Evolutionary conservation across 257 asterid species (phyloP).

Genomic region (Solanum paucissectum): DNA sequence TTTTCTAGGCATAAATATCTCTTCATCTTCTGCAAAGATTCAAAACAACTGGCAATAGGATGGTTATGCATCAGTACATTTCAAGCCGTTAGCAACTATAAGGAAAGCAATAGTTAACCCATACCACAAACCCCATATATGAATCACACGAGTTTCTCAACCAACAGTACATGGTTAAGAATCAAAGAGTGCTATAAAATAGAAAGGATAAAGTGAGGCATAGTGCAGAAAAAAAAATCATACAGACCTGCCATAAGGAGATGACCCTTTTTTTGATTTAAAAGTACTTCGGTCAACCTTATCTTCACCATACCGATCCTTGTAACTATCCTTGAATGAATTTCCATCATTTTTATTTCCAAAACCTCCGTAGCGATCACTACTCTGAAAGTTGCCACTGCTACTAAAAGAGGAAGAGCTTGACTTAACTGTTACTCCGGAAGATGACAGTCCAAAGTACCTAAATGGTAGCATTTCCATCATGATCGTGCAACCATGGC

Average conservation of each 20-base stretch:
- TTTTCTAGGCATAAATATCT: not conserved
- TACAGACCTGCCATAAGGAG: conserved; percentile 52
- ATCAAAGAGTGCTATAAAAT: not conserved
- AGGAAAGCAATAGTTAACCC: not conserved
- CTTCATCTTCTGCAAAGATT: not conserved
- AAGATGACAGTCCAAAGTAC: conserved; percentile 87
- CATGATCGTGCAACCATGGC: not conserved
- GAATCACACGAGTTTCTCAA: not conserved
- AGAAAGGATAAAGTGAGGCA: not conserved
- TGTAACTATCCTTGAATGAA: conserved; percentile 20
- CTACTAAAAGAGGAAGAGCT: conserved; percentile 59
- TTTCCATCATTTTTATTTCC: conserved; percentile 45
- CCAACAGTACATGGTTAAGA: not conserved
- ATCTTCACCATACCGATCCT: conserved; percentile 50
- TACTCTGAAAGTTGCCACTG: conserved; percentile 13
- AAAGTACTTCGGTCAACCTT: conserved; percentile 30
- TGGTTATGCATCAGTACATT: not conserved
- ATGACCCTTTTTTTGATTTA: conserved; percentile 40
- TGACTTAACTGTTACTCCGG: conserved; percentile 70
- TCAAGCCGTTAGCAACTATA: not conserved
- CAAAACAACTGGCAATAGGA: not conserved
- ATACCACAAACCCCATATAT: not conserved
- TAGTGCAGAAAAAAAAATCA: not conserved
- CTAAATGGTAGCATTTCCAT: conserved; percentile 23
- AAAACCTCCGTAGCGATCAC: conserved; percentile 57